These are phyloP conservation scores for Periglandula ipomoeae DNA, from an alignment of 2,329 filamentous ascomycete species.

Conservation along the genomic window DNA sequence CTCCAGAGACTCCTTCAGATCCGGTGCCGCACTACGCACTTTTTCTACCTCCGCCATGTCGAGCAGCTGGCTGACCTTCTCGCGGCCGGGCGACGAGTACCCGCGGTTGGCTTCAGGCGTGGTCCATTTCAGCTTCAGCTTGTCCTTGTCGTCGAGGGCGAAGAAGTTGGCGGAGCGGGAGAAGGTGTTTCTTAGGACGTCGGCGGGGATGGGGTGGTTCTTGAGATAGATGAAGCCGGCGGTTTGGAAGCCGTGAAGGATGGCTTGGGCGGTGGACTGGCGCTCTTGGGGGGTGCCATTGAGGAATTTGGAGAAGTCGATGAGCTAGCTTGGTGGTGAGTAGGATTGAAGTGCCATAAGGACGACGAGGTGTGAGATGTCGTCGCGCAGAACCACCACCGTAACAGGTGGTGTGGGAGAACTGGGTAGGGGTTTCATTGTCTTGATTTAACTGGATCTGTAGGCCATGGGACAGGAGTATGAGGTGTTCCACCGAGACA, in stretches of 20 bases:
- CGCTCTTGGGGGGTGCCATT: constrained; percentile 51
- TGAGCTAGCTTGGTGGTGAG: constrained; percentile 13
- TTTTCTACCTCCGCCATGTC: constrained; percentile 48
- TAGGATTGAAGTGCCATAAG: background rate
- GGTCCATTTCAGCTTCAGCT: constrained; percentile 61
- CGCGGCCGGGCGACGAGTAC: constrained; percentile 59
- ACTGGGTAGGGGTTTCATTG: no score
- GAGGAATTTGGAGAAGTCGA: constrained; percentile 64
- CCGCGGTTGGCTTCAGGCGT: constrained; percentile 65
- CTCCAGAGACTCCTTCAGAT: constrained; percentile 58
- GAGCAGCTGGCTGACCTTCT: constrained; percentile 56
- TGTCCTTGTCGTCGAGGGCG: constrained; percentile 48
- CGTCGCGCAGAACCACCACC: no score
- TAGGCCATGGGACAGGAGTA: no score
- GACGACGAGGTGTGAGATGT: no score
- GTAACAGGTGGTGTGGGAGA: no score
- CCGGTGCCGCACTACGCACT: constrained; percentile 48
- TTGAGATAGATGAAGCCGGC: constrained; percentile 86
- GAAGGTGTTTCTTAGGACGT: constrained; percentile 54
- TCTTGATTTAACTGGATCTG: no score
- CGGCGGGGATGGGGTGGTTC: constrained; percentile 61
- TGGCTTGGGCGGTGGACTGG: constrained; percentile 55
- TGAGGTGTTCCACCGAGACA: no score
- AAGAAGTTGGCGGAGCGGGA: constrained; percentile 63
- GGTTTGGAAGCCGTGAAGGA: constrained; percentile 72